Evolutionary conservation across 129 eudicot species (phyloP), one percentile per base, ranked within the genome.

Genomic region (Mikania micrantha): DNA sequence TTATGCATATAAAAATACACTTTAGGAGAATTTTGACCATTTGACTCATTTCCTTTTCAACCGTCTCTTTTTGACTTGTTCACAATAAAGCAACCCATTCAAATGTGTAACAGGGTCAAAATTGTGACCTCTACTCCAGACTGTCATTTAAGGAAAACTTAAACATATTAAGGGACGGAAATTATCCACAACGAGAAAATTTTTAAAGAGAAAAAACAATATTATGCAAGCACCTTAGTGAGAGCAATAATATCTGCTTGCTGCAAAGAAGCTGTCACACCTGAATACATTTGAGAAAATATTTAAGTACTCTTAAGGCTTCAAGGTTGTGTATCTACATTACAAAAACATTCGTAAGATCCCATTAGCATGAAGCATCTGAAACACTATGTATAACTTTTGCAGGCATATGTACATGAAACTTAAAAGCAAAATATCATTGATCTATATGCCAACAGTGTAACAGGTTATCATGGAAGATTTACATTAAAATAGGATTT

Each of bases 211-310:
- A n/a, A 57, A 49, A 27, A 45, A 31, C 12, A 24, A 8, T 22
- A 24, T 4, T 27, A 38, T 59, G 60, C 50, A 71, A 53, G 20
- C 60, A 89, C 97, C 99, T 89, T 86, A 19, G 94, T 74, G 70
- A 87, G 79, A 13, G 99, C 96, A 79, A 87, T 67, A 60, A 93
- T 92, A 78, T 93, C 96, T 58, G 86, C 88, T 42, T 77, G 88
- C 71, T 85, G 90, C 40, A 76, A 49, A 72, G 93, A 74, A 65
- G 81, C 65, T 60, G 85, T 71, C 70, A 74, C 58, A 66, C 96
- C 98, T 93, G 82, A 80, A 84, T 42, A 71, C 39, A 67, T 56
- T 54, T 49, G 41, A 56, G 13, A 16, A 50, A 35, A 63, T 12
- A 28, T 73, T 39, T 13, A 73, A 50, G 31, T 41, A 40, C 34